Conservation (phyloP, 2,329 filamentous ascomycete genomes). For the Monosporascus ibericus region DNA sequence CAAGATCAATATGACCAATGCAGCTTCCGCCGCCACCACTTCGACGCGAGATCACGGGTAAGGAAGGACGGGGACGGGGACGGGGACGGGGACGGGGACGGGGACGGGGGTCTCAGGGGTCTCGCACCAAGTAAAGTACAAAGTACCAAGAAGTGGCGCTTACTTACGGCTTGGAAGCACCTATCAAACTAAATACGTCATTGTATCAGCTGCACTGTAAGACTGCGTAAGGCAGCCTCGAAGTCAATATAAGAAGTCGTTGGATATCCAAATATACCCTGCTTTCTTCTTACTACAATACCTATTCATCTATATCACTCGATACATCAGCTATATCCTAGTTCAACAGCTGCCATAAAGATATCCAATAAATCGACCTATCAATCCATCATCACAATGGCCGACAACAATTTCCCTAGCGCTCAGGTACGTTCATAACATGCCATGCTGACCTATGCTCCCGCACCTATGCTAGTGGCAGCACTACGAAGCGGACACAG, state of each 20-base stretch:
- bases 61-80: too few species aligned
- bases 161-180: neutral
- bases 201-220: neutral
- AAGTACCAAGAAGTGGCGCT: neutral
- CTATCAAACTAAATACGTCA: neutral
- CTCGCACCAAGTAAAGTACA: neutral
- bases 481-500: neutral
- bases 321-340: neutral
- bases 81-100: too few species aligned
- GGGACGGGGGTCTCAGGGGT: neutral
- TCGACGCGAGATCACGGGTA: neutral
- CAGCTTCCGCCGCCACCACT: neutral
- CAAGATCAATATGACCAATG: neutral
- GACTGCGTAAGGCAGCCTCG: neutral
- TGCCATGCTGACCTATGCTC: neutral
- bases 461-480: neutral
- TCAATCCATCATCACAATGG: neutral
- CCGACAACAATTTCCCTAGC: slow-evolving; percentile 1
- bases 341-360: neutral
- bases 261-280: neutral
- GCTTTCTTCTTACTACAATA: too few species aligned
- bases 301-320: too few species aligned
- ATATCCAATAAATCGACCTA: neutral
- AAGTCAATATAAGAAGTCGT: neutral
- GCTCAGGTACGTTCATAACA: slow-evolving; percentile 1